Conservation (phyloP, 2,329 filamentous ascomycete genomes). For the Ophiocordyceps camponoti-rufipedis region DNA sequence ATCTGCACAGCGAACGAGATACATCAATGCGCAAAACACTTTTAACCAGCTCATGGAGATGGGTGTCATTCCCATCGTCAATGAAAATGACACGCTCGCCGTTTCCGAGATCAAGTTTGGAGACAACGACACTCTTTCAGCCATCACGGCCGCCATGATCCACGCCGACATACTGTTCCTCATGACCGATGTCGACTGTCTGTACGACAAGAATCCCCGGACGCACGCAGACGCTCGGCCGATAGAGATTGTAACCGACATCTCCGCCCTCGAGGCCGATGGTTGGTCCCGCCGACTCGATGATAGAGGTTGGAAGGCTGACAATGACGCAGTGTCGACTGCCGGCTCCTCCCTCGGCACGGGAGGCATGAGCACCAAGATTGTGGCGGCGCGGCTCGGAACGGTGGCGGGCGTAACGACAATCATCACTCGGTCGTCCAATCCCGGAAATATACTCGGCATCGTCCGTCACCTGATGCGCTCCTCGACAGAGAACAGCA, state of each 20-base stretch:
- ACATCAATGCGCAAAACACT: slow-evolving; percentile 92
- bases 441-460: slow-evolving; percentile 73
- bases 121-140: slow-evolving; percentile 93
- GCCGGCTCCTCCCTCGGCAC: slow-evolving; percentile 81
- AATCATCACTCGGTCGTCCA: slow-evolving; percentile 85
- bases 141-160: slow-evolving; percentile 93
- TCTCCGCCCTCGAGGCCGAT: slow-evolving; percentile 65
- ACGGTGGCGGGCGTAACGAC: slow-evolving; percentile 92
- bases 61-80: slow-evolving; percentile 95
- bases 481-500: slow-evolving; percentile 3
- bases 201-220: slow-evolving; percentile 92
- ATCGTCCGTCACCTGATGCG: slow-evolving; percentile 68
- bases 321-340: slow-evolving; percentile 46
- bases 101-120: slow-evolving; percentile 99
- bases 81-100: slow-evolving; percentile 93
- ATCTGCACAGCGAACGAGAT: slow-evolving; percentile 54
- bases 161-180: slow-evolving; percentile 92
- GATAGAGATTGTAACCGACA: slow-evolving; percentile 86
- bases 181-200: slow-evolving; percentile 96
- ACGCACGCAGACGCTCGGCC: slow-evolving; percentile 69
- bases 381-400: slow-evolving; percentile 77
- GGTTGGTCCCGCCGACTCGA: slow-evolving; percentile 24
- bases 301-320: slow-evolving; percentile 2
- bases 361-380: slow-evolving; percentile 95
- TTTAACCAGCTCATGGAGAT: slow-evolving; percentile 79